Percentiles rank a stretch among this genome's conserved stretches.
phyloP scores from a whole-genome alignment of 2,329 filamentous ascomycete species.

The Ophiostoma ulmi region DNA sequence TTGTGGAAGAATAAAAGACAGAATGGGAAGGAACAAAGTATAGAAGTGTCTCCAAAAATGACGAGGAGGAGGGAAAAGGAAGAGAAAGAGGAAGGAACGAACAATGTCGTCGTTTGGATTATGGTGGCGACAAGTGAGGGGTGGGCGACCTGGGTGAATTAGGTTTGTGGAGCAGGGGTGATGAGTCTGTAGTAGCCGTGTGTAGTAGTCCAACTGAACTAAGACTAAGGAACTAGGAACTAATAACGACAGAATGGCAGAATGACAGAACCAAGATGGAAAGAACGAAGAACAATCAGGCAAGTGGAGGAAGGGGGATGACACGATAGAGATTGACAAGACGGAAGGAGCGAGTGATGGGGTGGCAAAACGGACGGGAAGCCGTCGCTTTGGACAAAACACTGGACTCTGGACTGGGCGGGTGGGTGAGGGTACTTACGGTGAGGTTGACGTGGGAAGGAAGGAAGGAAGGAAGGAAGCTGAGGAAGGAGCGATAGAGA shows the following conservation, averaged over 20 bases:
- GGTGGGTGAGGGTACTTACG: constrained; percentile 5
- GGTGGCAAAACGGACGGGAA: constrained; percentile 4
- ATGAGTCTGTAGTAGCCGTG: constrained; percentile 1
- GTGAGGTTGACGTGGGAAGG: not conserved
- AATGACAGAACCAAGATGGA: not conserved
- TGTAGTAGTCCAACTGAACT: not conserved
- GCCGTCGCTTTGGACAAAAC: not conserved
- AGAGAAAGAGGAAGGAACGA: constrained; percentile 6
- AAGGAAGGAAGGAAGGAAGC: not conserved
- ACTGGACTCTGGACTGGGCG: not conserved
- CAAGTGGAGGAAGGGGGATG: not conserved
- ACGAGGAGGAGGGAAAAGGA: not conserved
- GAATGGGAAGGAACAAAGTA: not conserved
- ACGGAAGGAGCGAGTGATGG: not conserved
- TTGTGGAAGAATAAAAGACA: not conserved
- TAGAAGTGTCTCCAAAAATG: not conserved
- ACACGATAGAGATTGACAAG: not conserved
- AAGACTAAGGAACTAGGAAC: not conserved
- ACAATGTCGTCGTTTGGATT: constrained; percentile 15
- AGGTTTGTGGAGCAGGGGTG: constrained; percentile 9
- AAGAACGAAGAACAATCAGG: not conserved
- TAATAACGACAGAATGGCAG: not conserved
- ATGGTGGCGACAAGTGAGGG: constrained; percentile 21
- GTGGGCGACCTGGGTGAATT: constrained; percentile 9
- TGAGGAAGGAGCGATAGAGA: not conserved